Percentiles rank a stretch among this genome's conserved stretches.
Conservation (phyloP, 2,329 filamentous ascomycete species). For the Phaeoacremonium minimum region DNA sequence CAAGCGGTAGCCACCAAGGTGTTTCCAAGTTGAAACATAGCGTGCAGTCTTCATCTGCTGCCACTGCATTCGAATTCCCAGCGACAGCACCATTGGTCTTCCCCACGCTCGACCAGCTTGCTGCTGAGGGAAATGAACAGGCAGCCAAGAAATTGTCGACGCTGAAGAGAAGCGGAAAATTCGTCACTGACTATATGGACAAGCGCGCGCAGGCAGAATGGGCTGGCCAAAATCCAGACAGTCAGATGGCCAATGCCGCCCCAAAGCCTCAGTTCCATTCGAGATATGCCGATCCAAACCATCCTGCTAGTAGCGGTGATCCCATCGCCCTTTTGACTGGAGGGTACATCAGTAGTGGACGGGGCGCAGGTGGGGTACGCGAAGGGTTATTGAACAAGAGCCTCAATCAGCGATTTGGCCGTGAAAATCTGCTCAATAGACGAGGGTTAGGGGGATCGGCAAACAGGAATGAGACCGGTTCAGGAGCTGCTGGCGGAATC, state of each 20-base stretch:
- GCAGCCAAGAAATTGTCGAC: conserved; percentile 13
- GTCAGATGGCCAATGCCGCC: conserved; percentile 11
- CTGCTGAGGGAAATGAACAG: conserved; percentile 7
- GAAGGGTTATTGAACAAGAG: no score
- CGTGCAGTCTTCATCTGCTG: conserved; percentile 29
- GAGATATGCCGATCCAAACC: conserved; percentile 19
- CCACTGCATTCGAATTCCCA: conserved; percentile 33
- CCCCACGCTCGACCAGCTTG: conserved; percentile 31
- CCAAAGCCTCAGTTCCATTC: conserved; percentile 18
- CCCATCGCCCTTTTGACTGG: conserved; percentile 17
- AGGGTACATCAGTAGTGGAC: conserved; percentile 6
- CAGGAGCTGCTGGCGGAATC: not conserved
- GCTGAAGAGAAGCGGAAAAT: conserved; percentile 12
- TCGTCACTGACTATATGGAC: conserved; percentile 14
- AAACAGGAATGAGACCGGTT: no score
- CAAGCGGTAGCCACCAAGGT: conserved; percentile 4
- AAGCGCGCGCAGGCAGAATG: conserved; percentile 14
- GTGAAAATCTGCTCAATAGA: not conserved
- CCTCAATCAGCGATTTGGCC: not conserved
- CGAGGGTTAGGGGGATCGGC: not conserved
- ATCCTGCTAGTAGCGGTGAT: conserved; percentile 18
- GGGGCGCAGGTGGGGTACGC: no score
- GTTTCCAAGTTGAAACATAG: conserved; percentile 20
- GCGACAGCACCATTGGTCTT: conserved; percentile 45
- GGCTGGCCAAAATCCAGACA: conserved; percentile 11